Percentiles rank a stretch among this genome's conserved stretches.
phyloP scores from a whole-genome alignment of 2,329 filamentous ascomycete species.

The Talaromyces islandicus region DNA sequence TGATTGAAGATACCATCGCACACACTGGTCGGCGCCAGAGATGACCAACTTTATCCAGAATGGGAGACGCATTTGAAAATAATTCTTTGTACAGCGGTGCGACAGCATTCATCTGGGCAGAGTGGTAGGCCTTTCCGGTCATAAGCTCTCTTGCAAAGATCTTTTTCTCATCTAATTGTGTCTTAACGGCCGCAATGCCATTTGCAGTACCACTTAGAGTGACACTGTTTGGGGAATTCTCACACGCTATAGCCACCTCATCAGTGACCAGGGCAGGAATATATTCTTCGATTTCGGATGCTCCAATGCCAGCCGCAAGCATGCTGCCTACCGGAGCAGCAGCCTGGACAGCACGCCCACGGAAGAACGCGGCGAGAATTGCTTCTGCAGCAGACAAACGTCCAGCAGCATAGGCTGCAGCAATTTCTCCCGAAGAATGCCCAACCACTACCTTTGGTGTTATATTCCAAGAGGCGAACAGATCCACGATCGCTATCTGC shows the following conservation, averaged over 20 bases:
- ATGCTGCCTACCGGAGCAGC: constrained; percentile 7
- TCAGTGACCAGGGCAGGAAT: constrained; percentile 8
- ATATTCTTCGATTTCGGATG: neutral
- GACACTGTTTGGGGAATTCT: constrained; percentile 32
- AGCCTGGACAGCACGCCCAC: constrained; percentile 20
- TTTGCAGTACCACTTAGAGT: constrained; percentile 31
- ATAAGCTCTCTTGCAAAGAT: constrained; percentile 18
- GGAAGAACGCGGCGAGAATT: constrained; percentile 35
- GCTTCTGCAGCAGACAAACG: constrained; percentile 38
- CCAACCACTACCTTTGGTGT: constrained; percentile 36
- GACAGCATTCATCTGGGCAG: constrained; percentile 18
- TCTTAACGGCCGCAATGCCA: constrained; percentile 16
- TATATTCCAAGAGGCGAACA: constrained; percentile 41
- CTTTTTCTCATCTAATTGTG: constrained; percentile 12
- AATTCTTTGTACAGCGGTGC: constrained; percentile 22
- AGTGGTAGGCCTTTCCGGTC: constrained; percentile 22
- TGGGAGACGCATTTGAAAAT: neutral
- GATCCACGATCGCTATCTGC: constrained; percentile 42
- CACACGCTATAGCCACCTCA: constrained; percentile 25
- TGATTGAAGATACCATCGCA: neutral
- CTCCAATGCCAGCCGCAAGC: constrained; percentile 15
- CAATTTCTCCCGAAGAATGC: constrained; percentile 47
- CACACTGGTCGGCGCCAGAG: neutral
- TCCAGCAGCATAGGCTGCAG: constrained; percentile 42
- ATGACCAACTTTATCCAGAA: neutral